A percentile compares a stretch with the other conserved stretches of the same genome.
Evolutionary conservation across 2,329 filamentous ascomycete genomes (phyloP).

Genomic region (Ilyonectria destructans): DNA sequence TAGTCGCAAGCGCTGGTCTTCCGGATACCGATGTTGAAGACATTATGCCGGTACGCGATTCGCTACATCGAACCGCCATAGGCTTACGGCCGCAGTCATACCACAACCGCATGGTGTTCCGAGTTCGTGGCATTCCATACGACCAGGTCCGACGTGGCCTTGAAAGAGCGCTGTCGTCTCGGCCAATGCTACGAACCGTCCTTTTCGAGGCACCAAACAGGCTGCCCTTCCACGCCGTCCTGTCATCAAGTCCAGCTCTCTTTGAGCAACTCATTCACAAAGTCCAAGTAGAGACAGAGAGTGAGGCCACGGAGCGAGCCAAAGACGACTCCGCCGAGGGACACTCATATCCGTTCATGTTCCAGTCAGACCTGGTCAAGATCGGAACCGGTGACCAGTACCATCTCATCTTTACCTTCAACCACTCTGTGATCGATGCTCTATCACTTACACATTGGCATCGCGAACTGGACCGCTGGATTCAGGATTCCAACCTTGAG

Average conservation of each 20-base stretch:
- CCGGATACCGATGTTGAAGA: slow-evolving; percentile 47
- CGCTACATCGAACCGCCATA: slow-evolving; percentile 50
- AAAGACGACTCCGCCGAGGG: slow-evolving; percentile 38
- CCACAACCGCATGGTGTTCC: slow-evolving; percentile 54
- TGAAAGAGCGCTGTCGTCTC: slow-evolving; percentile 46
- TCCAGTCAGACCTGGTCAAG: slow-evolving; percentile 48
- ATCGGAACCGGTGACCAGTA: slow-evolving; percentile 32
- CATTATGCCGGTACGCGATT: slow-evolving; percentile 50
- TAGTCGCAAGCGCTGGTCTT: slow-evolving; percentile 39
- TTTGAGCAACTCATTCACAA: slow-evolving; percentile 49
- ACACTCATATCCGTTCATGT: slow-evolving; percentile 51
- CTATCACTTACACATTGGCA: slow-evolving; percentile 54
- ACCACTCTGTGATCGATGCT: slow-evolving; percentile 56
- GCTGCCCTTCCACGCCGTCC: slow-evolving; percentile 50
- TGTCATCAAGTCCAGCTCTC: slow-evolving; percentile 41
- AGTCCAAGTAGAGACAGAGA: slow-evolving; percentile 39
- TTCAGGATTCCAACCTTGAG: slow-evolving; percentile 40
- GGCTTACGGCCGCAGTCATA: slow-evolving; percentile 56
- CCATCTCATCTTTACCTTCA: slow-evolving; percentile 52
- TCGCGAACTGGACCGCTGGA: slow-evolving; percentile 53
- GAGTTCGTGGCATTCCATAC: slow-evolving; percentile 37
- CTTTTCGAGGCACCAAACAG: slow-evolving; percentile 40
- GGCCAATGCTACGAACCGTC: slow-evolving; percentile 52
- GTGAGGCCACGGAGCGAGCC: slow-evolving; percentile 40
- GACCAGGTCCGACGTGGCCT: slow-evolving; percentile 49